Conservation (phyloP, 371 early-diverging fungal genomes). For the Syncephalastrum racemosum region DNA sequence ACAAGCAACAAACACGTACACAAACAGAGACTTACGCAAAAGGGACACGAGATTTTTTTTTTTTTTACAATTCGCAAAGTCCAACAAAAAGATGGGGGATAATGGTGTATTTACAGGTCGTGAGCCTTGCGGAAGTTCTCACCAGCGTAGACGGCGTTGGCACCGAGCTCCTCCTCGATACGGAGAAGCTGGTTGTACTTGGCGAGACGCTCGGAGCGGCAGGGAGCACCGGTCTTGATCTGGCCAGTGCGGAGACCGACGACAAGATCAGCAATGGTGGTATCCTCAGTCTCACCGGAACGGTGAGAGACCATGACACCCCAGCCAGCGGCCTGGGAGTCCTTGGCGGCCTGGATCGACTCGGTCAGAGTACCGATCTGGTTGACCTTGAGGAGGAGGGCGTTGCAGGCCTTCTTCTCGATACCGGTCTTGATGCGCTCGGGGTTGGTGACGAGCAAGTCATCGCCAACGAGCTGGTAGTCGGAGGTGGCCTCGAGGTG, state of each 20-base stretch:
- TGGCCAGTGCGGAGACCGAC: slow-evolving; percentile 98
- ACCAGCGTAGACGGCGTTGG: slow-evolving; percentile 89
- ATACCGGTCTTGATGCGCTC: slow-evolving; percentile 89
- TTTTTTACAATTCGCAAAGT: too few species aligned
- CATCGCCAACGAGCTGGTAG: slow-evolving; percentile 98
- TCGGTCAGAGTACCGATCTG: slow-evolving; percentile 99
- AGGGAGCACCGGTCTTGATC: slow-evolving; percentile 99
- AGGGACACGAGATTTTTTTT: too few species aligned
- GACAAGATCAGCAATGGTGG: slow-evolving; percentile 98
- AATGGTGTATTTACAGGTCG: slow-evolving; percentile 49
- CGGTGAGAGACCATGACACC: slow-evolving; percentile 99
- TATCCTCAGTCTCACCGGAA: slow-evolving; percentile 99
- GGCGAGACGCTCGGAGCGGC: slow-evolving; percentile 96
- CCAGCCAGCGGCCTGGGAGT: slow-evolving; percentile 86
- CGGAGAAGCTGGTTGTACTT: slow-evolving; percentile 99
- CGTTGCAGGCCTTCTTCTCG: slow-evolving; percentile 95
- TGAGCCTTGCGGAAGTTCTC: slow-evolving; percentile 88
- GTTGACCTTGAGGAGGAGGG: slow-evolving; percentile 98
- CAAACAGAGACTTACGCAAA: too few species aligned
- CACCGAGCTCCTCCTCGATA: slow-evolving; percentile 89
- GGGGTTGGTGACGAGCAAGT: slow-evolving; percentile 99
- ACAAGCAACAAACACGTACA: too few species aligned
- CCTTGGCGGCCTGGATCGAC: slow-evolving; percentile 81
- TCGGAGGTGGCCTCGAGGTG: slow-evolving; percentile 70
- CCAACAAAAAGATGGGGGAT: slow-evolving; percentile 5